Evolutionary conservation across 2,329 filamentous ascomycete genomes (phyloP).

Genomic region (Chaetoscypha palmicola): DNA sequence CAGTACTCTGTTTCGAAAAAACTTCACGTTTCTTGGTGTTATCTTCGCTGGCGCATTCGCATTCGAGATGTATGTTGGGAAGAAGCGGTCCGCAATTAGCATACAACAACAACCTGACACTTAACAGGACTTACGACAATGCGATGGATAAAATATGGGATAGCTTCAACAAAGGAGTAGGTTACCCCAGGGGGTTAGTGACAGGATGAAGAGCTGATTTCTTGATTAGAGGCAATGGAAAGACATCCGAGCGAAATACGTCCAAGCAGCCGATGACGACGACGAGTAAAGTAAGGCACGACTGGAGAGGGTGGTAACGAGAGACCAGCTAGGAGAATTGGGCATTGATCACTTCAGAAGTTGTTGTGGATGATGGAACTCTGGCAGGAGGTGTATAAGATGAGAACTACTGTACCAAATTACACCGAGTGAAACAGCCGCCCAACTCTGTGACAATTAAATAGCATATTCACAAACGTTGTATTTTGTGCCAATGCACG

Average conservation of each 20-base stretch:
- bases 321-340: background rate
- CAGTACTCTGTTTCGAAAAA: conserved; percentile 79
- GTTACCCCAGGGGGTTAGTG: conserved; percentile 33
- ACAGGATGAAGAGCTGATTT: conserved; percentile 28
- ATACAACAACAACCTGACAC: too few species aligned
- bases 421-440: background rate
- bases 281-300: conserved; percentile 14
- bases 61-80: conserved; percentile 75
- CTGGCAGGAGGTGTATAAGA: conserved; percentile 27
- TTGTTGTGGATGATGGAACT: conserved; percentile 7
- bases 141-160: conserved; percentile 86
- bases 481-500: background rate
- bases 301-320: background rate
- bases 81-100: too few species aligned
- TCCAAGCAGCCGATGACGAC: conserved; percentile 58
- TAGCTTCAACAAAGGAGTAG: conserved; percentile 81
- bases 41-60: conserved; percentile 86
- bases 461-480: background rate
- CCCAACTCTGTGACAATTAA: background rate
- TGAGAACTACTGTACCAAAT: conserved; percentile 12
- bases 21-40: conserved; percentile 77
- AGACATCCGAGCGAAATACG: conserved; percentile 89
- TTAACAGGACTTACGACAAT: conserved; percentile 79
- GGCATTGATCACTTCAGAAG: background rate
- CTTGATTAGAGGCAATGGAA: conserved; percentile 91